Evolutionary conservation across 169 alveolate genomes (phyloP), one percentile per base, ranked within the genome.

Genomic region (Perkinsus chesapeaki): DNA sequence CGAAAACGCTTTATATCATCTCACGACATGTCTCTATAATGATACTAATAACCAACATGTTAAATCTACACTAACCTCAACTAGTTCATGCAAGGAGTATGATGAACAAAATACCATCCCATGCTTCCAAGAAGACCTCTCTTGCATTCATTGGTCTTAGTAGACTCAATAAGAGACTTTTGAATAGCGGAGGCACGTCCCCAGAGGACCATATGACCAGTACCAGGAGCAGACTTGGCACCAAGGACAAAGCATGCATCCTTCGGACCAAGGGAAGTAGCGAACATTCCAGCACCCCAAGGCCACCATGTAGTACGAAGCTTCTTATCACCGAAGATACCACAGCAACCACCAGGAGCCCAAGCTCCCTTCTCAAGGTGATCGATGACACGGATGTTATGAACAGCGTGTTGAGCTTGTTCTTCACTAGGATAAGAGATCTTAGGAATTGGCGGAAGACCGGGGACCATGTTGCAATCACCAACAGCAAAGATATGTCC

Each of bases 281-380:
- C 92, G 73, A 94, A 94, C 95, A 94, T 94, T 36, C 95, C 95
- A 31, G 95, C 95, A 19, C 95, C 95, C 94, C 95, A 94, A n/a
- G 95, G 94, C 95, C 95, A 94, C 95, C 95, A 94, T 5, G 95
- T 92, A 10, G 39, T 23, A 60, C 82, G 82, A 60, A 60, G 31
- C 12, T 27, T 20, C 82, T 60, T 60, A 27, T 60, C 27, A 60
- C 82, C 82, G 31, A 60, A 60, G 23, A 60, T 60, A 60, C 82
- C 82, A 60, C 82, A 60, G 27, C 82, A 60, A 16, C 82, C 82
- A 60, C 82, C 82, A 0, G 82, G 82, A 60, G 82, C 82, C 82
- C 82, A 60, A 60, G 82, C 82, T 1, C 82, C 82, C 82, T 60
- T 60, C 82, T 60, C 82, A 60, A 60, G 82, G 27, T 60, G 82